Evolutionary conservation across 441 rosid genomes (phyloP).

Genomic region (Dalechampia spathulata): DNA sequence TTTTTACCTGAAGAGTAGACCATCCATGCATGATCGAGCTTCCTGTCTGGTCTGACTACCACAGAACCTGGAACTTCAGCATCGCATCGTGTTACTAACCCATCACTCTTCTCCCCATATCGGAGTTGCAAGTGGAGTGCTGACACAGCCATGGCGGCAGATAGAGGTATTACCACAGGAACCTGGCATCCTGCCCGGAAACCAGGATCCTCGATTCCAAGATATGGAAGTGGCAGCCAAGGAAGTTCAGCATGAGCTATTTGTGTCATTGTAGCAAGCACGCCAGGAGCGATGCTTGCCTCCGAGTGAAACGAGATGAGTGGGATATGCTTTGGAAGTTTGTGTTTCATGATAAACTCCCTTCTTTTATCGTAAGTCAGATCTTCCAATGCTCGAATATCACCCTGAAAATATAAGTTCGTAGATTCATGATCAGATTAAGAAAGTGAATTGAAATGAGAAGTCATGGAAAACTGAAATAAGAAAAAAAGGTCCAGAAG

Average conservation of each 20-base stretch:
- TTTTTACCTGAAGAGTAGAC: constrained; percentile 42
- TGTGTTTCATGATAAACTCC: constrained; percentile 52
- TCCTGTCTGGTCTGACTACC: constrained; percentile 40
- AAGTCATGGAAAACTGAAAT: no score
- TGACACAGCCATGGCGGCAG: constrained; percentile 55
- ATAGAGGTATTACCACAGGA: constrained; percentile 49
- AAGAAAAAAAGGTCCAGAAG: no score
- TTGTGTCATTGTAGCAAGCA: constrained; percentile 52
- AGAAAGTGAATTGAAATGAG: no score
- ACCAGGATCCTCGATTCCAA: constrained; percentile 23
- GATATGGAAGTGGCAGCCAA: constrained; percentile 41
- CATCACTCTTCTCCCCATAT: constrained; percentile 66
- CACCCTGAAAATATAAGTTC: constrained; percentile 36
- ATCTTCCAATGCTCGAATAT: constrained; percentile 60
- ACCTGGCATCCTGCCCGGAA: constrained; percentile 35
- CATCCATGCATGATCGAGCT: constrained; percentile 65
- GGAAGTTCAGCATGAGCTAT: constrained; percentile 71
- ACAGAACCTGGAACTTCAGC: constrained; percentile 67
- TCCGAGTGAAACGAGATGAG: constrained; percentile 54
- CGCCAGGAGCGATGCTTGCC: constrained; percentile 45
- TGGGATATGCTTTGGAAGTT: constrained; percentile 45
- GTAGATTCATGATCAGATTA: not conserved
- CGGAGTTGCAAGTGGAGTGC: constrained; percentile 63
- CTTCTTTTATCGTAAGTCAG: constrained; percentile 52
- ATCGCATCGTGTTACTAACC: constrained; percentile 53